A percentile compares a stretch with the other conserved stretches of the same genome.
Conservation (phyloP, 2,329 filamentous ascomycete species). For the Stachybotrys chlorohalonatus region DNA sequence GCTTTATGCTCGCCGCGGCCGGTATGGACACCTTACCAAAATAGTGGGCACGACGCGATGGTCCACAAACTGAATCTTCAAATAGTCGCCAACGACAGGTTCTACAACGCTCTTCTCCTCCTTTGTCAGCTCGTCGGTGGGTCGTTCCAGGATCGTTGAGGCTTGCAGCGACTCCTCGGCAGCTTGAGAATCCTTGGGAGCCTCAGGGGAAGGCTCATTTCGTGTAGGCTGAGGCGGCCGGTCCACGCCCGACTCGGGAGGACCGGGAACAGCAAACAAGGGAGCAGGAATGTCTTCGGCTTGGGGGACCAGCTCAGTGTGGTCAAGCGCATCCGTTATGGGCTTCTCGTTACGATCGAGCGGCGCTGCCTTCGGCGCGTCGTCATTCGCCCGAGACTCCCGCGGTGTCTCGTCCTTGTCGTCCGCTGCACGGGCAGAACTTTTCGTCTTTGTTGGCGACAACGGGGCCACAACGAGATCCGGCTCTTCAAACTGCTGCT, state of each 20-base stretch:
- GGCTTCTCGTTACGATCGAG: too few species aligned
- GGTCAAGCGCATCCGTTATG: background rate
- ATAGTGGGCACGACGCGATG: slow-evolving; percentile 93
- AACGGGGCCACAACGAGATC: slow-evolving; percentile 49
- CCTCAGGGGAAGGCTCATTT: slow-evolving; percentile 6
- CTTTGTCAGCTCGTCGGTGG: slow-evolving; percentile 5
- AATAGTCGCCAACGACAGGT: slow-evolving; percentile 84
- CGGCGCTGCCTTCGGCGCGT: background rate
- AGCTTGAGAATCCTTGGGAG: slow-evolving; percentile 3
- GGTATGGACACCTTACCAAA: slow-evolving; percentile 50
- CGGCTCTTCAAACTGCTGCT: slow-evolving; percentile 43
- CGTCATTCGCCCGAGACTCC: background rate
- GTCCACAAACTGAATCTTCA: slow-evolving; percentile 96
- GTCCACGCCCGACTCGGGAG: slow-evolving; percentile 17
- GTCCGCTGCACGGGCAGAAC: slow-evolving; percentile 11
- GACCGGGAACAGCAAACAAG: slow-evolving; percentile 30
- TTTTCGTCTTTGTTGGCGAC: slow-evolving; percentile 37
- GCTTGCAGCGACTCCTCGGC: slow-evolving; percentile 2
- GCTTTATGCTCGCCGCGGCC: slow-evolving; percentile 3
- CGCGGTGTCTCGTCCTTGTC: slow-evolving; percentile 1
- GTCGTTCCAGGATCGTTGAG: slow-evolving; percentile 2
- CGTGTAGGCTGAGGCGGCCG: slow-evolving; percentile 12
- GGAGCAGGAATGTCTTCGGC: slow-evolving; percentile 62
- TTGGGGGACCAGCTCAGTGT: slow-evolving; percentile 35
- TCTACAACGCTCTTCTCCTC: slow-evolving; percentile 19